Conservation (phyloP, 352 stramenopile genomes). For the Ochromonadaceae sp. region DNA sequence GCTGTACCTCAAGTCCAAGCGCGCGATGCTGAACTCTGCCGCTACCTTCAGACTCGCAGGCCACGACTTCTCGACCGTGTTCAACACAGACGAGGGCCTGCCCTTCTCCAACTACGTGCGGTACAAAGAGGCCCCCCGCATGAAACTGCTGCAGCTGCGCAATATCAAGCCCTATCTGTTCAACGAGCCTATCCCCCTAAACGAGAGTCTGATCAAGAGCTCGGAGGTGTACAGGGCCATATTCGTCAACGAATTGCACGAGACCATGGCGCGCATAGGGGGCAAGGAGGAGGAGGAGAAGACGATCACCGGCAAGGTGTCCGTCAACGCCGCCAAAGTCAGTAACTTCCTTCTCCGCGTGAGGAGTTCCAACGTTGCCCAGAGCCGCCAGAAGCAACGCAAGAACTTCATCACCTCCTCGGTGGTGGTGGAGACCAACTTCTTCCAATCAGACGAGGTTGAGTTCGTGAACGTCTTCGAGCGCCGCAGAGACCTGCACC, state of each 20-base stretch:
- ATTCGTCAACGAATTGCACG: neutral
- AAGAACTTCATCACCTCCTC: neutral
- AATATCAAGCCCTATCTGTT: neutral
- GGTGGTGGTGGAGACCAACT: conserved; percentile 6
- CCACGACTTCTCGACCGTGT: no score
- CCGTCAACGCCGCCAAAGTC: no score
- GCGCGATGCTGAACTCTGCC: no score
- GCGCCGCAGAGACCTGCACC: no score
- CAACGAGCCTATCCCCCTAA: neutral
- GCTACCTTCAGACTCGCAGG: no score
- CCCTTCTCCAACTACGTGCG: neutral
- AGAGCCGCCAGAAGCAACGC: neutral
- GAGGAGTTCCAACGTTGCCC: no score
- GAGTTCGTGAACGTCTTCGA: no score
- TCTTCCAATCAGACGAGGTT: no score
- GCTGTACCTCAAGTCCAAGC: neutral
- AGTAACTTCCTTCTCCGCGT: no score
- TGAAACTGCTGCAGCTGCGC: neutral
- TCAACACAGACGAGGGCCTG: neutral
- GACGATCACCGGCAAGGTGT: no score
- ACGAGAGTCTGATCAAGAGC: no score
- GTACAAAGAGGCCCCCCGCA: neutral
- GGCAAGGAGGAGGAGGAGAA: neutral
- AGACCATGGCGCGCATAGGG: neutral
- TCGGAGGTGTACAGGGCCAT: no score